These are phyloP conservation scores for Aspergillus bombycis DNA, from an alignment of 2,329 filamentous ascomycete species.

Conservation along the genomic window DNA sequence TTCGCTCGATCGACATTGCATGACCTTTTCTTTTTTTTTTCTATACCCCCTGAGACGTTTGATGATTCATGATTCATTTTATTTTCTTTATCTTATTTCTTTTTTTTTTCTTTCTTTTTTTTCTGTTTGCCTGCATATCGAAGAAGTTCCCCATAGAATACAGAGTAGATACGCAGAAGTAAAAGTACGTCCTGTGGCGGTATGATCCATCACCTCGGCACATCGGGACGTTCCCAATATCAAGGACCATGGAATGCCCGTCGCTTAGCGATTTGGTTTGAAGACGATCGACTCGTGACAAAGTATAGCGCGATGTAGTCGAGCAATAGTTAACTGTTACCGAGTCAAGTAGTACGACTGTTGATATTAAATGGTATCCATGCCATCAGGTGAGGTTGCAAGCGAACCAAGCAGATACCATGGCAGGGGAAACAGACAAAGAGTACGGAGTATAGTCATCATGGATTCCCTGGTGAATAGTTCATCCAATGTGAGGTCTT, in stretches of 20 bases:
- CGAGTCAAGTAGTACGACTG: neutral
- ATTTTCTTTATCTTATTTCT: too few species aligned
- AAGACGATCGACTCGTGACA: conserved; percentile 1
- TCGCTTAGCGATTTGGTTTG: neutral
- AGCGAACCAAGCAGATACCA: neutral
- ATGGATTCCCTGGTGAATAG: neutral
- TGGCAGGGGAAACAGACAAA: neutral
- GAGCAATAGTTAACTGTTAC: neutral
- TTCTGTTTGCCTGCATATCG: neutral
- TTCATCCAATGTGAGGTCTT: neutral
- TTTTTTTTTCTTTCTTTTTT: neutral
- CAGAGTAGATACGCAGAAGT: neutral
- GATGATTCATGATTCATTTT: neutral
- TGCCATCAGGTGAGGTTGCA: neutral
- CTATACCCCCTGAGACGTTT: conserved; percentile 24
- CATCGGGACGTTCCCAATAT: conserved; percentile 6
- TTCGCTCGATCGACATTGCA: conserved; percentile 37
- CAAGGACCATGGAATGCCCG: conserved; percentile 7
- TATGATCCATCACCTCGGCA: conserved; percentile 16
- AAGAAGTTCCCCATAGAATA: neutral
- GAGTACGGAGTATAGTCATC: neutral
- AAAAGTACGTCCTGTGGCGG: conserved; percentile 4
- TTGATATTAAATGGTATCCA: neutral
- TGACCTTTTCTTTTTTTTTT: conserved; percentile 21
- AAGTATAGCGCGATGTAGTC: neutral